Evolutionary conservation across 2,329 filamentous ascomycete genomes (phyloP).

Genomic region (Fusarium anguioides): DNA sequence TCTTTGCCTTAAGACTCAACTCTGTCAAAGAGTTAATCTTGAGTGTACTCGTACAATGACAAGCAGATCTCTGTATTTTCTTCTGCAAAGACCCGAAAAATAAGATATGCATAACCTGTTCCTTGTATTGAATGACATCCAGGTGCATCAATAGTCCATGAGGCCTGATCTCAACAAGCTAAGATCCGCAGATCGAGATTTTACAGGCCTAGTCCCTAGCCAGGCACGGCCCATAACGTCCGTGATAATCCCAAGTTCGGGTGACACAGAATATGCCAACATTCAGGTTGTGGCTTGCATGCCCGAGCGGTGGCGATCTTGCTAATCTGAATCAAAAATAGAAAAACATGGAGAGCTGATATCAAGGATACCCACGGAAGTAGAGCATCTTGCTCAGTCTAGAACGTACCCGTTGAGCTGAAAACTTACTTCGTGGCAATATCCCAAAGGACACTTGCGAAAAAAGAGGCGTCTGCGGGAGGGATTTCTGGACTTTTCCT

Average conservation of each 20-base stretch:
- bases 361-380: not conserved
- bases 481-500: not conserved
- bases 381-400: no score
- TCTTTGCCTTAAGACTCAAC: not conserved
- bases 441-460: not conserved
- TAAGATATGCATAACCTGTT: not conserved
- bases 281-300: conserved; percentile 17
- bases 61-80: not conserved
- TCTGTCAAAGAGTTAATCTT: not conserved
- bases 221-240: not conserved
- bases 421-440: not conserved
- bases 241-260: not conserved
- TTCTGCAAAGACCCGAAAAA: not conserved
- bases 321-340: conserved; percentile 15
- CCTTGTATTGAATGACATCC: not conserved
- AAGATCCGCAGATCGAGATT: not conserved
- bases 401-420: not conserved
- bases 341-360: not conserved
- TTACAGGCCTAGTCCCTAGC: not conserved
- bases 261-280: not conserved
- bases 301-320: not conserved
- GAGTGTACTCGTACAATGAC: not conserved
- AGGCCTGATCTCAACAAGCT: not conserved
- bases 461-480: conserved; percentile 1
- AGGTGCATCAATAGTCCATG: not conserved